Evolutionary conservation across 768 basidiomycete species (phyloP), one percentile per base, ranked within the genome.

Genomic region (Lanmaoa rubissima): DNA sequence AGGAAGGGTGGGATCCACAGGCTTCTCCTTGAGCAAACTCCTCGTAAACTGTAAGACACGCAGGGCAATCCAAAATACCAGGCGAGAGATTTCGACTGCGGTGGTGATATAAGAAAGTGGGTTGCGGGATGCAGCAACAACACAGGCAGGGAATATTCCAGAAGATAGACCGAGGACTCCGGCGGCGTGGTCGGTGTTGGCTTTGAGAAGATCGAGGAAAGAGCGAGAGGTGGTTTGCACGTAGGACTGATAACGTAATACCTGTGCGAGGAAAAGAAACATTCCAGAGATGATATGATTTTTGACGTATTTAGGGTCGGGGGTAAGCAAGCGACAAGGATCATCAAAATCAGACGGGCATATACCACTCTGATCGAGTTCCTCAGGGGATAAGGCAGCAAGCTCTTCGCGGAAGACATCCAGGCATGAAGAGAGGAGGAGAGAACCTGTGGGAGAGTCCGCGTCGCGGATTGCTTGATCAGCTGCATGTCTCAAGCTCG

Each of bases 151-250:
- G 42, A 85, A 70, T 52, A 84, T 76, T 31, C 83, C 83, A 45
- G 81, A 83, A n/a, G 82, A 83, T 66, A 83, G 80, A 5, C 79
- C 82, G 8, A 82, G 65, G 48, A 82, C 61, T 13, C 80, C 79
- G 21, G 72, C 39, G 2, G 54, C 59, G 44, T 77, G 62, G 14
- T 69, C 55, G 38, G 61, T 42, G 58, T 82, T 82, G 32, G 51
- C 40, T 54, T 67, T 60, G 28, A 81, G 61, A 34, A 67, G 46
- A 32, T 74, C 66, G 7, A 54, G 48, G 52, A 75, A 73, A 35
- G 61, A 51, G 32, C 44, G 54, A 52, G 55, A 49, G 2, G 60
- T 60, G 31, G 53, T 7, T 49, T 75, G 75, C 17, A 75, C 66
- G 57, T 77, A 77, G 19, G 74, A 69, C 44, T 86, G 78, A 60